phyloP scores from a whole-genome alignment of 2,329 filamentous ascomycete genomes.

The Monilinia fructigena region DNA sequence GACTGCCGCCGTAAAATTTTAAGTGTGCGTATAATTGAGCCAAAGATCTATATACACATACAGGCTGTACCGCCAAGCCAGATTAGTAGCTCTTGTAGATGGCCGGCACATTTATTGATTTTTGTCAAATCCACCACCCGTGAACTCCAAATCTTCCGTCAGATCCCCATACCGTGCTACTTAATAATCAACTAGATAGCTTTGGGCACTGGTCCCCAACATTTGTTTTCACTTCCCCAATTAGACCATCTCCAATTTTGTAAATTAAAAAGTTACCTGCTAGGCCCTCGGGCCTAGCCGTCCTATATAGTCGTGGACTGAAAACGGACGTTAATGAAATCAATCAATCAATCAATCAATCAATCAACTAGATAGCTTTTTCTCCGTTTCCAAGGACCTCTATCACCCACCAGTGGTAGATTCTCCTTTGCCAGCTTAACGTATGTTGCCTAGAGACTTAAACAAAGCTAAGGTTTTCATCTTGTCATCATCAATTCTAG shows the following conservation, averaged over 20 bases:
- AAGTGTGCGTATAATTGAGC: too few relatives aligned
- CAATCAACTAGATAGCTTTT: conserved; percentile 38
- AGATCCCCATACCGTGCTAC: conserved; percentile 34
- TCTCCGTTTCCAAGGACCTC: conserved; percentile 35
- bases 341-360: too few relatives aligned
- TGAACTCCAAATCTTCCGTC: conserved; percentile 33
- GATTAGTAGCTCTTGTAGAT: not conserved
- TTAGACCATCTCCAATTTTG: too few relatives aligned
- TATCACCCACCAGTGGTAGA: conserved; percentile 33
- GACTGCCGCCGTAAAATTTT: too few relatives aligned
- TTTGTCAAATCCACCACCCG: conserved; percentile 4
- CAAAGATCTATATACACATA: too few relatives aligned
- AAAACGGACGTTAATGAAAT: too few relatives aligned
- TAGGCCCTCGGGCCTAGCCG: too few relatives aligned
- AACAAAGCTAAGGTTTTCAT: conserved; percentile 27
- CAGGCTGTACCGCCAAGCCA: not conserved
- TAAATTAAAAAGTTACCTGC: too few relatives aligned
- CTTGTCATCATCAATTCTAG: conserved; percentile 25
- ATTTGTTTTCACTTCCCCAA: too few relatives aligned
- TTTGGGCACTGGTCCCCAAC: too few relatives aligned
- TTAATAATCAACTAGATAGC: conserved; percentile 40
- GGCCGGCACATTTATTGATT: not conserved
- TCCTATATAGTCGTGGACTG: too few relatives aligned
- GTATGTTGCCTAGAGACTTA: conserved; percentile 37
- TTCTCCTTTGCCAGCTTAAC: conserved; percentile 32